A percentile compares a stretch with the other conserved stretches of the same genome.
Conservation (phyloP, 805 yeast genomes). For the Teunomyces barrocoloradensis region DNA sequence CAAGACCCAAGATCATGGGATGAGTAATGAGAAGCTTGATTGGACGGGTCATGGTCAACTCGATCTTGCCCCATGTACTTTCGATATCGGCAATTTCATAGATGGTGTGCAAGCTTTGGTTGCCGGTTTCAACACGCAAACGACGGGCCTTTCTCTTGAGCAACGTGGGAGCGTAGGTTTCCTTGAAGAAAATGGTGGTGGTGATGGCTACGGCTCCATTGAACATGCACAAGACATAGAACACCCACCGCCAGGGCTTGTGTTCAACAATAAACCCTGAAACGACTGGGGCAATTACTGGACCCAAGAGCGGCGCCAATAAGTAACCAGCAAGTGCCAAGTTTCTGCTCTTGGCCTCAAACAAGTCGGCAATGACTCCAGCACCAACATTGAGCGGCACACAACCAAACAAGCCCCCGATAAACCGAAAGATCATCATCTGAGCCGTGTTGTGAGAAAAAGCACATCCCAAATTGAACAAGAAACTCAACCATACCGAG, state of each 20-base stretch:
- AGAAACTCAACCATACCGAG: conserved; percentile 47
- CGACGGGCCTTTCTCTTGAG: conserved; percentile 45
- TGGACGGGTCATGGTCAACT: conserved; percentile 53
- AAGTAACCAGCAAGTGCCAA: conserved; percentile 58
- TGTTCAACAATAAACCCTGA: conserved; percentile 55
- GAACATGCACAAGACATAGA: conserved; percentile 57
- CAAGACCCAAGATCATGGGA: conserved; percentile 64
- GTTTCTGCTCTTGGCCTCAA: conserved; percentile 49
- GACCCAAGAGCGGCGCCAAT: conserved; percentile 66
- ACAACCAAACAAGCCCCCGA: conserved; percentile 67
- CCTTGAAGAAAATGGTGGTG: conserved; percentile 51
- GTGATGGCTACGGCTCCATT: conserved; percentile 46
- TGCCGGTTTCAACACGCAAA: conserved; percentile 54
- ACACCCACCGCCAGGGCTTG: conserved; percentile 65
- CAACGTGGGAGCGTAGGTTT: conserved; percentile 58
- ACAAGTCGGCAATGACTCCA: conserved; percentile 64
- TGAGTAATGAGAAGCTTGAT: conserved; percentile 49
- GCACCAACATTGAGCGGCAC: conserved; percentile 71
- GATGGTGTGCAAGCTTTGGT: conserved; percentile 54
- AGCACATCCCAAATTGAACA: conserved; percentile 60
- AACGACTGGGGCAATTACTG: conserved; percentile 60
- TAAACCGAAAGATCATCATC: conserved; percentile 55
- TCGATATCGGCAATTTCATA: conserved; percentile 58
- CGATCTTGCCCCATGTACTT: conserved; percentile 38
- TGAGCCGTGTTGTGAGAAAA: conserved; percentile 59